Evolutionary conservation across 768 basidiomycete genomes (phyloP).

Genomic region (Steccherinum ochraceum): DNA sequence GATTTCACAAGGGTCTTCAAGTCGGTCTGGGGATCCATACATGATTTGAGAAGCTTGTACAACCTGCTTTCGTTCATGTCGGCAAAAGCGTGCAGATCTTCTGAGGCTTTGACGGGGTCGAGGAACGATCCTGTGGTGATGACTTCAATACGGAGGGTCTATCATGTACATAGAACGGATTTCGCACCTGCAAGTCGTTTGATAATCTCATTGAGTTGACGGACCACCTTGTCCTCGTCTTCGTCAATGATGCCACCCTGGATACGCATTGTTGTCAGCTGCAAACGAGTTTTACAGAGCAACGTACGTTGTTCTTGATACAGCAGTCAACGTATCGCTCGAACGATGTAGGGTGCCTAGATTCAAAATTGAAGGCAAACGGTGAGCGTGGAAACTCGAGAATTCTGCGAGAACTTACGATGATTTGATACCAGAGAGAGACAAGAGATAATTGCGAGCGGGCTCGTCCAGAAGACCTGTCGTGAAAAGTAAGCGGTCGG

Average conservation of each 20-base stretch:
- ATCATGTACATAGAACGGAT: neutral
- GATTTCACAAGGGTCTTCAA: slow-evolving; percentile 76
- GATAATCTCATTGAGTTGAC: slow-evolving; percentile 47
- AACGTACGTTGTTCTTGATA: slow-evolving; percentile 78
- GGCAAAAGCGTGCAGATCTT: slow-evolving; percentile 80
- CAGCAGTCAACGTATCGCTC: slow-evolving; percentile 70
- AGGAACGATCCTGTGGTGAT: slow-evolving; percentile 40
- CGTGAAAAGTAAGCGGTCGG: slow-evolving; percentile 69
- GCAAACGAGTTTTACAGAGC: neutral
- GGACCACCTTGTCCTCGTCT: slow-evolving; percentile 58
- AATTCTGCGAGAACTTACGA: slow-evolving; percentile 36
- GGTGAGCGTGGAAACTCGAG: neutral
- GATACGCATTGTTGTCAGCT: slow-evolving; percentile 4
- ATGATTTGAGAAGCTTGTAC: slow-evolving; percentile 78
- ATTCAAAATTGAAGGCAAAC: neutral
- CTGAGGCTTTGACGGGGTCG: slow-evolving; percentile 67
- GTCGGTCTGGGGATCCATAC: slow-evolving; percentile 81
- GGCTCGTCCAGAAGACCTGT: slow-evolving; percentile 62
- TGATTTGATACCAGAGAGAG: slow-evolving; percentile 56
- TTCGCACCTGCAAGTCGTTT: slow-evolving; percentile 56
- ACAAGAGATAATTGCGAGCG: slow-evolving; percentile 49
- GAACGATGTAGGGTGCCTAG: slow-evolving; percentile 62
- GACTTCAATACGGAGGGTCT: neutral
- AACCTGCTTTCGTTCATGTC: slow-evolving; percentile 80
- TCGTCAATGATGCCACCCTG: slow-evolving; percentile 91